Base-by-base conservation (phyloP, 106 monocot genomes). In the Acorus gramineus region DNA sequence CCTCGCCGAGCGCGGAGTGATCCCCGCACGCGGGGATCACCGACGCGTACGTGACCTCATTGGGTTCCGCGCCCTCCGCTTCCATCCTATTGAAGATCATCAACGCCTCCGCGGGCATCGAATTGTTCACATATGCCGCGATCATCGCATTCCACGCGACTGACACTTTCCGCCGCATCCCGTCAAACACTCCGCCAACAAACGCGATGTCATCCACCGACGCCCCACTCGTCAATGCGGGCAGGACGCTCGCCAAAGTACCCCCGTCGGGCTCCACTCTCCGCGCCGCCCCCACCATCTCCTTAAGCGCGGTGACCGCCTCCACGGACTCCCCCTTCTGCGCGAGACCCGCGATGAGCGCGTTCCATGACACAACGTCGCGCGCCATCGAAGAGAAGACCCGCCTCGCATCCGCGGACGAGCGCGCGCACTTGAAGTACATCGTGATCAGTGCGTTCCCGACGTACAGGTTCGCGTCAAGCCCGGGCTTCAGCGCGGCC, bases 91-190 rank as follows among this genome's bases (percentile, higher is more conserved):
- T 52, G 71, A 78, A 96, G 45, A 90, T 59, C 28, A 81, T 72
- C 44, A 87, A 65, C 7, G 87, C 90, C 54, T 87, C 76, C 4
- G 55, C 65, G 3, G 80, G 66, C 84, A 84, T 78, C 0, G 66
- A 76, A 64, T 87, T 87, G 45, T 78, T 78, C 3, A 75, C 75
- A 69, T 86, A 94, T 2, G 79, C 71, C 4, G 90, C 78, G 56
- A 96, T 87, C 90, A 96, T 96, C 3, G 85, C 90, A 71, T 96
- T 96, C 85, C 90, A 90, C 13, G 84, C 80, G 54, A 96, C 78
- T 63, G 85, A 66, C 14, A 61, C 77, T 58, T 70, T 82, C 3
- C 42, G 52, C 44, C 46, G 59, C 76, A 90, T 85, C 53, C 74
- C 76, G 69, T 96, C 82, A 47, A 96, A 90, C 68, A 90, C 57